Percentiles rank a stretch among this genome's conserved stretches.
Evolutionary conservation across 805 yeast species (phyloP).

Genomic region (Candida dendrica): DNA sequence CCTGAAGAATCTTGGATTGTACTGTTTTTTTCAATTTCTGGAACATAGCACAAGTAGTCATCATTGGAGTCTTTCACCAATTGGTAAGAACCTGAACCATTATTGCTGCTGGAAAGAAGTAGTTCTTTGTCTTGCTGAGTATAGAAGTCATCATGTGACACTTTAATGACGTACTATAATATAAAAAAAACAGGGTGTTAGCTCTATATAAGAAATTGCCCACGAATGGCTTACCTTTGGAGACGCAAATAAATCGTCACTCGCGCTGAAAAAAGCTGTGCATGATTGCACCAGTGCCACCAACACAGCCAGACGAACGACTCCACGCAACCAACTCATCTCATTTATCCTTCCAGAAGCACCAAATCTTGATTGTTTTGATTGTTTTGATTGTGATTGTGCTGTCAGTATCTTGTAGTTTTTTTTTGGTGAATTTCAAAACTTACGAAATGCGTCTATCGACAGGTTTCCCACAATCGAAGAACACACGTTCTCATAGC

Average conservation of each 20-base stretch:
- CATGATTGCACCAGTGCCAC: neutral
- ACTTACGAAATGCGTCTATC: too few species aligned
- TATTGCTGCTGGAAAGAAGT: neutral
- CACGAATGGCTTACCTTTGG: conserved; percentile 13
- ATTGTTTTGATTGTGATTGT: too few species aligned
- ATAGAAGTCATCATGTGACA: conserved; percentile 1
- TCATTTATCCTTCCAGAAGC: too few species aligned
- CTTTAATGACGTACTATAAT: conserved; percentile 10
- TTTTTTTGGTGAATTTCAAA: too few species aligned
- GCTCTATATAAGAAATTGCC: neutral
- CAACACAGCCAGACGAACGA: neutral
- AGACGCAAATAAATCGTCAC: conserved; percentile 12
- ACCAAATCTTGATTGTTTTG: too few species aligned
- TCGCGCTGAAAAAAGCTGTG: conserved; percentile 10
- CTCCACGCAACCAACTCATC: neutral
- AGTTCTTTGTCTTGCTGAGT: conserved; percentile 1
- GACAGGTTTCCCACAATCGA: too few species aligned
- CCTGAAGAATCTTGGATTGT: neutral
- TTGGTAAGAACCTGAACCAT: conserved; percentile 2
- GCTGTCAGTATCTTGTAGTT: too few species aligned
- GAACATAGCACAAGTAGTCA: conserved; percentile 10
- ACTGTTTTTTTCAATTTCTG: neutral
- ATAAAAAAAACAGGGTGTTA: neutral
- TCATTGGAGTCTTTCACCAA: neutral
- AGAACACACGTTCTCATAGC: too few species aligned